Conservation (phyloP, 2,329 filamentous ascomycete genomes). For the Ophiocordyceps sinensis region DNA sequence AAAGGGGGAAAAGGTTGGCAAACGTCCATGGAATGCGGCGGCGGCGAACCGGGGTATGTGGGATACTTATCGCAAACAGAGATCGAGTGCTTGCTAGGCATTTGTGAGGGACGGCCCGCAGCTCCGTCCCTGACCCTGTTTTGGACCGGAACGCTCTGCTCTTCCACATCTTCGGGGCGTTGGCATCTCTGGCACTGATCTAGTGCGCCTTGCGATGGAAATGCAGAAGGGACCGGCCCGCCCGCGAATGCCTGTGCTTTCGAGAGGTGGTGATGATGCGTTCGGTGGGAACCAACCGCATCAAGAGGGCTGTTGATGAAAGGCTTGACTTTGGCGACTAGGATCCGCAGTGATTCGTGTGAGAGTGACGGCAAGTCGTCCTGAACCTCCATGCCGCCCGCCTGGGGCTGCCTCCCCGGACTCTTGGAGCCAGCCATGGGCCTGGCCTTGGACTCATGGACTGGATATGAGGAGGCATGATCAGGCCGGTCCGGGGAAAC, state of each 20-base stretch:
- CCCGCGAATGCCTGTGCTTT: constrained; percentile 2
- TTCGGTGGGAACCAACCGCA: constrained; percentile 1
- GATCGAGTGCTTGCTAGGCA: not conserved
- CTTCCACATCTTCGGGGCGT: no score
- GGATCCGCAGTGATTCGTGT: not conserved
- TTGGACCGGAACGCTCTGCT: no score
- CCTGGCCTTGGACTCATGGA: constrained; percentile 1
- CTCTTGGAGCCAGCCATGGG: not conserved
- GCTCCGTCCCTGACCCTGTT: no score
- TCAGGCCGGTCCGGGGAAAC: not conserved
- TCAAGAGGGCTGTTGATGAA: constrained; percentile 1
- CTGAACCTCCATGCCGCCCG: not conserved
- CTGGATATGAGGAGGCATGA: not conserved
- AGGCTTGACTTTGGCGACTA: constrained; percentile 2
- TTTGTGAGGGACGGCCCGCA: not conserved
- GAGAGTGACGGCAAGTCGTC: not conserved
- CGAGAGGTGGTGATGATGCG: constrained; percentile 7
- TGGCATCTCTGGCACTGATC: constrained; percentile 1
- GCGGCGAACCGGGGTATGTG: not conserved
- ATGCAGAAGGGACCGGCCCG: not conserved
- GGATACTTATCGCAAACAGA: constrained; percentile 1
- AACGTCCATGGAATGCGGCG: not conserved
- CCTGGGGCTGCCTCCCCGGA: not conserved
- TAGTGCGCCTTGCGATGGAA: not conserved
- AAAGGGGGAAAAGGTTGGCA: not conserved